These are phyloP conservation scores for Tuber melanosporum DNA, from an alignment of 495 filamentous ascomycete genomes.

Conservation along the genomic window DNA sequence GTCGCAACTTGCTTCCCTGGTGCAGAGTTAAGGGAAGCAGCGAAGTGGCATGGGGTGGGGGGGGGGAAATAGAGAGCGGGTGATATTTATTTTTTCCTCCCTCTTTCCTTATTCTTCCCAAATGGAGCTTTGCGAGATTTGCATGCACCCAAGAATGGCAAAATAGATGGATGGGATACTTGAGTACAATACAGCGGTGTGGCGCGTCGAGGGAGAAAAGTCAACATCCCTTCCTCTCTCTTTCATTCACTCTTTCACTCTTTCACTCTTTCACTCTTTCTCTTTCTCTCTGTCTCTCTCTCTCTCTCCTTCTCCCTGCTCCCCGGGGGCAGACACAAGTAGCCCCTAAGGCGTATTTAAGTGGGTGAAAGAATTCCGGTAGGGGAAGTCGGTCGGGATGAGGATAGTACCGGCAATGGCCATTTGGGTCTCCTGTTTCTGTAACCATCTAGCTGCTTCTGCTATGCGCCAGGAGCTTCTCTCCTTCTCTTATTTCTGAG, in stretches of 20 bases:
- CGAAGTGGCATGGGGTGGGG: constrained; percentile 25
- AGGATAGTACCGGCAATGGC: constrained; percentile 14
- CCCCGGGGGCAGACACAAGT: constrained; percentile 18
- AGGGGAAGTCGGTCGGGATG: constrained; percentile 21
- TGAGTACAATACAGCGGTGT: constrained; percentile 21
- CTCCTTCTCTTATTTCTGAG: background rate
- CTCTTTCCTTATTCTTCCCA: constrained; percentile 29
- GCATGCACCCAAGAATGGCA: constrained; percentile 37
- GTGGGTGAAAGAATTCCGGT: constrained; percentile 18
- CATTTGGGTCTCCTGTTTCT: constrained; percentile 25
- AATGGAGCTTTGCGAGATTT: constrained; percentile 40
- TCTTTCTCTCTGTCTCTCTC: no score
- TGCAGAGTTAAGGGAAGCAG: constrained; percentile 24
- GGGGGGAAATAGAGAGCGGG: constrained; percentile 28
- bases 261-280: background rate
- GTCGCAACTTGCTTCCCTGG: constrained; percentile 16
- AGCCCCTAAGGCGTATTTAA: constrained; percentile 21
- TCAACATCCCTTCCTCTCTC: background rate
- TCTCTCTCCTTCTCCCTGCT: background rate
- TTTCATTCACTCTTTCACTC: background rate
- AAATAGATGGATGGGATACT: constrained; percentile 29
- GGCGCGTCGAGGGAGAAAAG: constrained; percentile 30
- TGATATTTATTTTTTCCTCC: constrained; percentile 21
- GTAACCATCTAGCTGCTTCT: constrained; percentile 23
- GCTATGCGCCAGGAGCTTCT: constrained; percentile 16